Evolutionary conservation across 129 eudicot species (phyloP).

Genomic region (Tagetes erecta): DNA sequence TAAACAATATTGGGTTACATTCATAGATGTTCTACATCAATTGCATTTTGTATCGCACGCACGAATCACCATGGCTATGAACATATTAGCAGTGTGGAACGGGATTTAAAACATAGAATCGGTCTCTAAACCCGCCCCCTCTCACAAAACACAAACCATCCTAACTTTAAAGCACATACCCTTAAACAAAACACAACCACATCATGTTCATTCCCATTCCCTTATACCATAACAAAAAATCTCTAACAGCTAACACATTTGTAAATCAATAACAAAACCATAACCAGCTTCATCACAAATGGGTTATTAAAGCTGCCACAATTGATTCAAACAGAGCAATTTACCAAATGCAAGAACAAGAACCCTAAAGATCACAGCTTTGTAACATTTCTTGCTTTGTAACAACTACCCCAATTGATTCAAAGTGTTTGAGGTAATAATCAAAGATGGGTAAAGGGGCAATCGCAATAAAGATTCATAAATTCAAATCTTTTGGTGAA

Average conservation of each 20-base stretch:
- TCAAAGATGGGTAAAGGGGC: not conserved
- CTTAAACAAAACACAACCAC: not conserved
- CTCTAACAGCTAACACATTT: conserved; percentile 4
- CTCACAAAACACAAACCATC: not conserved
- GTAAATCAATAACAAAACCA: not conserved
- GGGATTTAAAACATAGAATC: not conserved
- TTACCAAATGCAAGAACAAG: not conserved
- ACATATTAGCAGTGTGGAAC: not conserved
- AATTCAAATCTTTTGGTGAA: conserved; percentile 10
- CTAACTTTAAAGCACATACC: not conserved
- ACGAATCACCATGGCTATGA: not conserved
- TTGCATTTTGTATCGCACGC: not conserved
- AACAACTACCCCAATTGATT: conserved; percentile 12
- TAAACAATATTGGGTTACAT: not conserved
- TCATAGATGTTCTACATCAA: not conserved
- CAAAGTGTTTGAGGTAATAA: not conserved
- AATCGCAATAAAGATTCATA: conserved; percentile 13
- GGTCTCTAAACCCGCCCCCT: not conserved
- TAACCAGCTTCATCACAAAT: not conserved
- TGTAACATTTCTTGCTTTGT: not conserved
- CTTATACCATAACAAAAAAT: not conserved
- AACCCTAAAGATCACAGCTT: not conserved
- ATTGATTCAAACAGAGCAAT: conserved; percentile 9
- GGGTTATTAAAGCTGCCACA: not conserved
- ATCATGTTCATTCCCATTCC: not conserved